Evolutionary conservation across 805 yeast species (phyloP).

Genomic region (Teunomyces barrocoloradensis): DNA sequence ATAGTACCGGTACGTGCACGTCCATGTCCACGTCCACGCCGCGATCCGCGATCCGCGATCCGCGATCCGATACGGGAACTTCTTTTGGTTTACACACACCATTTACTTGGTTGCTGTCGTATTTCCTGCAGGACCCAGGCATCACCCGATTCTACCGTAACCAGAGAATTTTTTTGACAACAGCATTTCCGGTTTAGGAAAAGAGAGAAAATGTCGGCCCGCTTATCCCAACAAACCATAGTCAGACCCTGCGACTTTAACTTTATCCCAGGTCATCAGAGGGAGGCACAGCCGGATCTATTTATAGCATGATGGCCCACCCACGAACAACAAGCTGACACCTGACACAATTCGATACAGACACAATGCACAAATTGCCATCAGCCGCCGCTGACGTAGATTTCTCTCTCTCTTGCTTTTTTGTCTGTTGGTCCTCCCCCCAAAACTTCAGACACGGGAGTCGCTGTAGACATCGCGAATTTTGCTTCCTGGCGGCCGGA

Average conservation of each 20-base stretch:
- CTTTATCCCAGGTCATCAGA: neutral
- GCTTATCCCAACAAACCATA: neutral
- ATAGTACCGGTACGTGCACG: neutral
- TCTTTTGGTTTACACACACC: no score
- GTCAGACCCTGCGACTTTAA: neutral
- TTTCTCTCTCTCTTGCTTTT: neutral
- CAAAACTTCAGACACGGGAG: no score
- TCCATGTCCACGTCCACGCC: neutral
- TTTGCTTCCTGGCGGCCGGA: neutral
- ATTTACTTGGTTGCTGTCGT: no score
- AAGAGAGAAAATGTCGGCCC: neutral
- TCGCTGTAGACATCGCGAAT: neutral
- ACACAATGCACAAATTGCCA: no score
- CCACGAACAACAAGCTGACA: no score
- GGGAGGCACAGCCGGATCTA: neutral
- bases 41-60: no score
- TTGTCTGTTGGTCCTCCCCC: no score
- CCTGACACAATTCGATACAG: no score
- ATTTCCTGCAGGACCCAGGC: no score
- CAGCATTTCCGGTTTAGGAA: neutral
- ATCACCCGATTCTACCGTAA: neutral
- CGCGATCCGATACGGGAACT: no score
- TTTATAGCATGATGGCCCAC: neutral
- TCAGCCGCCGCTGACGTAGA: neutral
- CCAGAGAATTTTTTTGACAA: neutral